Conservation (phyloP, 768 basidiomycete species). For the Lactarius sanguifluus region DNA sequence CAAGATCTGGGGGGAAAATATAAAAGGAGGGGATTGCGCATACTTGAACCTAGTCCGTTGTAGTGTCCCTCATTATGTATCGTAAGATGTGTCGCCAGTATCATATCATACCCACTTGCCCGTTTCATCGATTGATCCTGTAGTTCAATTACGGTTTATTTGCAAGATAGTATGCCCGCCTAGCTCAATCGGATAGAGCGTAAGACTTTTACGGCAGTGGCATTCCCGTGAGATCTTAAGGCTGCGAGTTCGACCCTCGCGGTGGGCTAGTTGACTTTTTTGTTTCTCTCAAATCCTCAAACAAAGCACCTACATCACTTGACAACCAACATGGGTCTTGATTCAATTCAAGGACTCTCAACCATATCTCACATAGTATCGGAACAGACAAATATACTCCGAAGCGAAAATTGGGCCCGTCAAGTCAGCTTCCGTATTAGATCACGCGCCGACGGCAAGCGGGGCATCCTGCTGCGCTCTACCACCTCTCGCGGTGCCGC, state of each 20-base stretch:
- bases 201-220: constrained; percentile 49
- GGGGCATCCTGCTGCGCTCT: constrained; percentile 25
- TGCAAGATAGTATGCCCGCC: constrained; percentile 39
- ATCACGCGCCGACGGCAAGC: constrained; percentile 23
- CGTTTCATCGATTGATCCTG: neutral
- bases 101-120: neutral
- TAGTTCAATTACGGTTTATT: neutral
- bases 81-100: neutral
- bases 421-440: constrained; percentile 22
- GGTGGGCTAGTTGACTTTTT: constrained; percentile 46
- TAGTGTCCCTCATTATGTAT: neutral
- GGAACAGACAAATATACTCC: neutral
- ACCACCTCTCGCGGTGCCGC: constrained; percentile 6
- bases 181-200: constrained; percentile 63
- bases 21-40: neutral
- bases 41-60: neutral
- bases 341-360: neutral
- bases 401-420: neutral
- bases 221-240: constrained; percentile 44
- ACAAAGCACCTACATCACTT: neutral
- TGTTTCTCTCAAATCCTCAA: neutral
- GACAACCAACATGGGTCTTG: neutral
- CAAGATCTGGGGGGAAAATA: neutral
- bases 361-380: neutral
- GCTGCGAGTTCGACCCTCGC: constrained; percentile 65